A percentile compares a stretch with the other conserved stretches of the same genome.
These are phyloP conservation scores for Rhizomucor pusillus DNA, from an alignment of 371 early-diverging fungal genomes.

Conservation along the genomic window DNA sequence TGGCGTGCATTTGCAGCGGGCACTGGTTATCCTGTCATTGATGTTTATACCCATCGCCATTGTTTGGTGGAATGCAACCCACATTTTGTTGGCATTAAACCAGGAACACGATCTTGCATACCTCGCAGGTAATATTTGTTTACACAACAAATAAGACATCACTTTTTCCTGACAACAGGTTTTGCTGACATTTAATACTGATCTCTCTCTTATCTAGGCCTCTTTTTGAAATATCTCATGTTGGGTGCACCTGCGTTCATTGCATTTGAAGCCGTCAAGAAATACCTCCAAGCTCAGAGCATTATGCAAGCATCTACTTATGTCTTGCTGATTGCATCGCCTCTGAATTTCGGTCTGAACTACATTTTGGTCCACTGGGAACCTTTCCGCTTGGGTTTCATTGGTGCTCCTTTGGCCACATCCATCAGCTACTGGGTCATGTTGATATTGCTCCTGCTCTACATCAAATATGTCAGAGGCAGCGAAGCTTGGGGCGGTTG, in stretches of 20 bases:
- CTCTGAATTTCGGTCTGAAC: constrained; percentile 74
- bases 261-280: constrained; percentile 76
- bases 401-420: constrained; percentile 85
- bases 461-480: constrained; percentile 68
- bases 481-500: constrained; percentile 84
- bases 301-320: constrained; percentile 80
- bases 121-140: constrained; percentile 31
- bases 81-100: constrained; percentile 46
- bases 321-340: constrained; percentile 67
- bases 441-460: constrained; percentile 56
- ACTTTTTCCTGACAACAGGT: neutral
- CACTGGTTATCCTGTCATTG: constrained; percentile 66
- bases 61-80: constrained; percentile 72
- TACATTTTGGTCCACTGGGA: constrained; percentile 71
- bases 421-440: constrained; percentile 74
- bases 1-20: constrained; percentile 83
- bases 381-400: constrained; percentile 66
- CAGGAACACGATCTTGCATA: constrained; percentile 43
- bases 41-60: constrained; percentile 69
- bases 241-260: constrained; percentile 75
- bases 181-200: neutral
- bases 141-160: constrained; percentile 1
- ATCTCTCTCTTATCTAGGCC: constrained; percentile 33
- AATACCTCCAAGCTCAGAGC: constrained; percentile 83
- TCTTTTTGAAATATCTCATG: constrained; percentile 66